Conservation (phyloP, 2,329 filamentous ascomycete genomes). For the Lasiodiplodia gonubiensis region DNA sequence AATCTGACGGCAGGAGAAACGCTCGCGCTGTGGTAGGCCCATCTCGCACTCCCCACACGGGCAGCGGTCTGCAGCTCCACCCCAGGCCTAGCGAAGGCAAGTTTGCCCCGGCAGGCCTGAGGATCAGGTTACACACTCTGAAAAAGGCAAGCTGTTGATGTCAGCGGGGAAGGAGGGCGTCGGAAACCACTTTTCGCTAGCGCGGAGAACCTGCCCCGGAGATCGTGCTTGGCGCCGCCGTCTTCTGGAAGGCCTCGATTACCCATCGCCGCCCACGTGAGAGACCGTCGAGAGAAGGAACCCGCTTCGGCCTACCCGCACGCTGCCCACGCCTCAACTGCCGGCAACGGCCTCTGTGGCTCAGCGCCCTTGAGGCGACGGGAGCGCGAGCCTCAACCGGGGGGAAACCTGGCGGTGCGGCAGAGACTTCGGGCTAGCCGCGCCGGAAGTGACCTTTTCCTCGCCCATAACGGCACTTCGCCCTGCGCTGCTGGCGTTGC, state of each 20-base stretch:
- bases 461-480: not conserved
- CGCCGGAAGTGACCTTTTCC: conserved; percentile 7
- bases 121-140: conserved; percentile 23
- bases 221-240: conserved; percentile 3
- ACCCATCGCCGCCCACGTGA: conserved; percentile 4
- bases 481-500: conserved; percentile 1
- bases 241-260: conserved; percentile 24
- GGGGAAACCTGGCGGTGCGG: conserved; percentile 15
- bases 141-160: conserved; percentile 26
- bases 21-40: conserved; percentile 18
- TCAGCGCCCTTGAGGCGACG: not conserved
- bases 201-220: conserved; percentile 17
- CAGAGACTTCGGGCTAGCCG: conserved; percentile 7
- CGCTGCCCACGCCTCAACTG: not conserved
- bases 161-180: conserved; percentile 25
- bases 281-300: conserved; percentile 7
- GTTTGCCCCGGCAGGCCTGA: conserved; percentile 18
- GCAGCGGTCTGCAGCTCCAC: not conserved
- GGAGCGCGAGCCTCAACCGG: conserved; percentile 4
- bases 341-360: conserved; percentile 6
- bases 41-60: not conserved
- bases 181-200: conserved; percentile 29
- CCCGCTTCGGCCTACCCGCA: conserved; percentile 17
- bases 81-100: not conserved
- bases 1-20: conserved; percentile 21